Evolutionary conservation across 345 rosid genomes (phyloP).

Genomic region (Eucalyptus urophylla): DNA sequence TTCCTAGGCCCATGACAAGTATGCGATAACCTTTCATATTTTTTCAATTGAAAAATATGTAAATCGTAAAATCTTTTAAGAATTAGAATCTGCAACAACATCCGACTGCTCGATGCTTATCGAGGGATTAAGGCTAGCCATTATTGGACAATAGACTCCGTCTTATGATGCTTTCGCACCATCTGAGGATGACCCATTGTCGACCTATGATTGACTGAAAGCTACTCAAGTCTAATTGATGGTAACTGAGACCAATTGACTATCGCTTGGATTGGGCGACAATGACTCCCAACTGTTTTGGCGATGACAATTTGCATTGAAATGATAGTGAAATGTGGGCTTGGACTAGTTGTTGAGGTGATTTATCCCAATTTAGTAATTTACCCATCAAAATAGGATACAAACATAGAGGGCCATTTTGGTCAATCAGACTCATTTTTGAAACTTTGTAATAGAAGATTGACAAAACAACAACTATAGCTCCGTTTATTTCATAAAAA

Average conservation of each 20-base stretch:
- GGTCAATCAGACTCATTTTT: not conserved
- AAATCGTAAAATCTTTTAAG: too few species aligned
- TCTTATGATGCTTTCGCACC: not conserved
- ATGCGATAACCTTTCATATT: not conserved
- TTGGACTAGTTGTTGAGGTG: not conserved
- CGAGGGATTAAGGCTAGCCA: not conserved
- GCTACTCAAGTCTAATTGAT: not conserved
- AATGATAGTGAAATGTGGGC: not conserved
- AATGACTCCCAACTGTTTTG: not conserved
- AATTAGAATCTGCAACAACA: not conserved
- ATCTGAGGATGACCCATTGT: not conserved
- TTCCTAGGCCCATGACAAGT: not conserved
- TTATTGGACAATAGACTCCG: not conserved
- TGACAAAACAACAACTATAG: too few species aligned
- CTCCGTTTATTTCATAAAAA: too few species aligned
- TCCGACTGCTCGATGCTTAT: not conserved
- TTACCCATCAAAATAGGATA: not conserved
- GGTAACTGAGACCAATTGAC: not conserved
- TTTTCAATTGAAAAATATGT: too few species aligned
- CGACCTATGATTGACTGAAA: not conserved
- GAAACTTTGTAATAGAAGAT: not conserved
- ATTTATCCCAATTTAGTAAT: not conserved
- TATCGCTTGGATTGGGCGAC: not conserved
- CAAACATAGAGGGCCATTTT: not conserved
- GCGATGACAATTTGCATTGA: not conserved